Base-by-base conservation (phyloP, 2,329 filamentous ascomycete genomes). In the Colletotrichum tabaci region DNA sequence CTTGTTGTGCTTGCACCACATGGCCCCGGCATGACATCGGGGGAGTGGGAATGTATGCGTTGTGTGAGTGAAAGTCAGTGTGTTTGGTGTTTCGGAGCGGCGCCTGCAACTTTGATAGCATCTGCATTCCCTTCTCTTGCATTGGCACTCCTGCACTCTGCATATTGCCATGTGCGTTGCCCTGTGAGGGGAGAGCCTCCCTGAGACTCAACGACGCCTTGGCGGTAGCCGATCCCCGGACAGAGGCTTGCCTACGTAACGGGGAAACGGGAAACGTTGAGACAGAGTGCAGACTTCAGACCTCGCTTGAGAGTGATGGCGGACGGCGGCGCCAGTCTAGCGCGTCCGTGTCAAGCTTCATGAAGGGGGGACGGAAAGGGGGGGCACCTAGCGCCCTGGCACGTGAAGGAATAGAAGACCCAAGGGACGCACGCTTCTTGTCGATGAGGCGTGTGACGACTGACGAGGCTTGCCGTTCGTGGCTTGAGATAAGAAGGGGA, bases 311-410 rank as follows among this genome's bases (percentile, higher is more conserved):
- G 47, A 26, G 55, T 26, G 15, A 65, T 72, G 69, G 66, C 69
- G 61, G 47, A 50, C 63, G 63, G 62, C 47, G 69, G 69, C 69
- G 69, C 55, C 66, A 26, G 40, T 60, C 56, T 72, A 72, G 66
- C 60, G 66, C 49, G 60, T 60, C 69, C 69, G 65, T 72, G 65
- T 69, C 66, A 63, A 72, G 55, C 69, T 64, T 72, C 38, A 52
- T 64, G 60, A 72, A 67, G 26, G 26, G 26, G 26, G 26, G 4
- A 26, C 26, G 3, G 35, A 49, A 55, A 23, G 23, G 23, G 23
- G 26, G 26, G 26, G 26, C 21, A 23, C 16, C 52, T 57, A 30
- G 67, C 57, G 57, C 40, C 64, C n/a, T 57, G 30, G 50, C 64
- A 67, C 63, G 63, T 67, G 67, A 71, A 71, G 40, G 13, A 21